Evolutionary conservation across 495 filamentous ascomycete species (phyloP).

Genomic region (Talaromyces borbonicus): DNA sequence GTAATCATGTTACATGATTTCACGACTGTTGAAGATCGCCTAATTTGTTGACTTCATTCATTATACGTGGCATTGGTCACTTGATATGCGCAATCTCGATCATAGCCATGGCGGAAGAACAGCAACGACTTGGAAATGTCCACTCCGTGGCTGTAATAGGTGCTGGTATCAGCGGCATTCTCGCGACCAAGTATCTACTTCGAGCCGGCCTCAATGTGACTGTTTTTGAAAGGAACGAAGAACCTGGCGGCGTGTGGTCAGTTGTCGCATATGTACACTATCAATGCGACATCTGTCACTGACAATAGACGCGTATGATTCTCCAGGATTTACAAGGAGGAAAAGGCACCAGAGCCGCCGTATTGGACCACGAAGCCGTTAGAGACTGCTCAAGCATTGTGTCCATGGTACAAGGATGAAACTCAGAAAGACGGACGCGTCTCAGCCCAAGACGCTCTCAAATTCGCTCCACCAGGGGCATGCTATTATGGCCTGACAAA

Average conservation of each 20-base stretch:
- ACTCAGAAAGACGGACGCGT: not conserved
- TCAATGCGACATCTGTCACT: not conserved
- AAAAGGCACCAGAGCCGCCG: not conserved
- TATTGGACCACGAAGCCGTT: not conserved
- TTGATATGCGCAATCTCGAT: no score
- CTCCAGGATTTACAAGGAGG: not conserved
- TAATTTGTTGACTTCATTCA: no score
- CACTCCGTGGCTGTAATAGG: not conserved
- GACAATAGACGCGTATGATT: not conserved
- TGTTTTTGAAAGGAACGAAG: not conserved
- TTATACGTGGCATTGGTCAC: no score
- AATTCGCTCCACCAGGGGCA: not conserved
- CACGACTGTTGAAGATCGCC: no score
- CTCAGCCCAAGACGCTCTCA: not conserved
- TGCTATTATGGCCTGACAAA: not conserved
- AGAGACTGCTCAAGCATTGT: not conserved
- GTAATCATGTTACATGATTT: no score
- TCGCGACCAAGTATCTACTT: slow-evolving; percentile 1
- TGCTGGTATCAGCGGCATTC: slow-evolving; percentile 1
- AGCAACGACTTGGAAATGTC: not conserved
- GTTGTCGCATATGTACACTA: not conserved
- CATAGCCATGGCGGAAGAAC: not conserved
- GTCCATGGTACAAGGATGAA: not conserved
- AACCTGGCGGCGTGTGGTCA: not conserved
- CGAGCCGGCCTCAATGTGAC: slow-evolving; percentile 1